A percentile compares a stretch with the other conserved stretches of the same genome.
Conservation (phyloP, 2,329 filamentous ascomycete genomes). For the Calonectria ilicicola region DNA sequence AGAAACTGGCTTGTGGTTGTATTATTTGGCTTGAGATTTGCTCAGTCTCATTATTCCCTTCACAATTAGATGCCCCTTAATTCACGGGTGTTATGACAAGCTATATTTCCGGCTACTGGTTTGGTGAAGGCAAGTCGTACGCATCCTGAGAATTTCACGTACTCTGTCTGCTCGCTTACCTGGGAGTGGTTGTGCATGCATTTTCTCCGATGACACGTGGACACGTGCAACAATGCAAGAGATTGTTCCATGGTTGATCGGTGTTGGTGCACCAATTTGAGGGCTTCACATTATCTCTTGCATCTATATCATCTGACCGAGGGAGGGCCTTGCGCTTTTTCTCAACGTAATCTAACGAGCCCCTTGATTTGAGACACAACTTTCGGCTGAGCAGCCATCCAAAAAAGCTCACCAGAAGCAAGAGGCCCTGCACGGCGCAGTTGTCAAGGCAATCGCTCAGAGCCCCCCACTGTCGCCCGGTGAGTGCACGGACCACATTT, state of each 20-base stretch:
- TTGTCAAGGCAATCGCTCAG: not conserved
- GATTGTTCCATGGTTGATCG: not conserved
- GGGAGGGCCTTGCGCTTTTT: too few relatives aligned
- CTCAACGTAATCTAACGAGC: too few relatives aligned
- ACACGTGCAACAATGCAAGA: not conserved
- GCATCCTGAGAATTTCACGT: not conserved
- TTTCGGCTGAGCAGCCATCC: too few relatives aligned
- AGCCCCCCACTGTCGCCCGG: slow-evolving; percentile 22
- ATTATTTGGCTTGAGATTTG: not conserved
- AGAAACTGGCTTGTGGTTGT: not conserved
- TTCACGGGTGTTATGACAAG: not conserved
- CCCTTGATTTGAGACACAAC: too few relatives aligned
- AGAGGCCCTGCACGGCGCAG: slow-evolving; percentile 5
- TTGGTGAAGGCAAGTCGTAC: not conserved
- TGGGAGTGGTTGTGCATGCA: not conserved
- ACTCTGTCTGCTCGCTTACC: not conserved
- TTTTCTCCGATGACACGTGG: slow-evolving; percentile 5
- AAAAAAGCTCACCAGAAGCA: not conserved
- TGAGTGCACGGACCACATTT: slow-evolving; percentile 28
- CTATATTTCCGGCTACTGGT: not conserved
- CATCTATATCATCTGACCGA: too few relatives aligned
- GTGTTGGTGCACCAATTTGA: not conserved
- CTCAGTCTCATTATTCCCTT: not conserved
- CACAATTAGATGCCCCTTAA: not conserved
- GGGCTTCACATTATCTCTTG: not conserved